Evolutionary conservation across 148 eudicot genomes (phyloP), one percentile per base, ranked within the genome.

Genomic region (Arbutus unedo): DNA sequence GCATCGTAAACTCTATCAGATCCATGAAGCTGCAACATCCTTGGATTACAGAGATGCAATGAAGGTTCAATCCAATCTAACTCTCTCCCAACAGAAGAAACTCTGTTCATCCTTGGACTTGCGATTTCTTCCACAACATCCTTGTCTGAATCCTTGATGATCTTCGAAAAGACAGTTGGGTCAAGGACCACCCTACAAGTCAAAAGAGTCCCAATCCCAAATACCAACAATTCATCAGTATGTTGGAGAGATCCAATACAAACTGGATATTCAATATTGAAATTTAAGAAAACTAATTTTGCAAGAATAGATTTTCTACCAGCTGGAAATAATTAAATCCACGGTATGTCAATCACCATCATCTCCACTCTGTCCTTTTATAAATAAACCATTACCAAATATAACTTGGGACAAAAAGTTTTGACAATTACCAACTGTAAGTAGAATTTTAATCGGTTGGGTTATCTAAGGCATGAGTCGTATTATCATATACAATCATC

Each of bases 61-160:
- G 93, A 86, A 43, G 98, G 98, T 74, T 94, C 98, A 64, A 90
- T 54, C 96, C 98, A 94, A 81, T 93, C 95, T 44, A 81, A 71
- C 47, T 85, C 88, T 4, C 87, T 87, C 76, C 90, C 90, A 76
- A 38, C 64, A 18, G 91, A 91, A 78, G 90, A 74, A 79, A 82
- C 79, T 82, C 82, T 87, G 72, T 82, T 79, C 80, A 83, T 25
- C 13, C 68, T 54, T 59, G 79, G 83, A 60, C 85, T 88, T 67
- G 74, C 59, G 19, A 64, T 23, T 21, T 80, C 83, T 54, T 81
- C 87, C 47, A 70, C 57, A 77, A 80, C 66, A 60, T 86, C 85
- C 15, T 67, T 78, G 56, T 87, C 88, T 43, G 80, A 79, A 68
- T 79, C 88, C 56, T 62, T 85, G 78, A 55, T 16, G 47, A 75